phyloP scores from a whole-genome alignment of 2,329 filamentous ascomycete genomes.

The Curvularia sp. region DNA sequence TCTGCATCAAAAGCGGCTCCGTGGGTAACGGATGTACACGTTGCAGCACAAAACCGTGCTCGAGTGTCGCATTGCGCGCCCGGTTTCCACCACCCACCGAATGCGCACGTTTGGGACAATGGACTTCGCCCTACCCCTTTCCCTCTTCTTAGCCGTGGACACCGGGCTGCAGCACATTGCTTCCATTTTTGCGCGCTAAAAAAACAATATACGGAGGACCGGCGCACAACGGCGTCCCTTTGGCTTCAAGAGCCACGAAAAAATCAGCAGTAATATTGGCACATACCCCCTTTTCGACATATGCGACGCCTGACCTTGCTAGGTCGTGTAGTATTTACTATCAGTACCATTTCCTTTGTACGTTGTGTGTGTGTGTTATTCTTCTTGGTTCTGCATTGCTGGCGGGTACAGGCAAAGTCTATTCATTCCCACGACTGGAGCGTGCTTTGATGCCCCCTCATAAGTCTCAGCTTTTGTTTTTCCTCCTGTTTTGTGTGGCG shows the following conservation, averaged over 20 bases:
- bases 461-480: conserved; percentile 11
- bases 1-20: conserved; percentile 41
- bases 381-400: conserved; percentile 40
- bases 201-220: conserved; percentile 14
- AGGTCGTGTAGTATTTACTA: conserved; percentile 21
- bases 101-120: conserved; percentile 9
- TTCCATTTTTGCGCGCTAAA: conserved; percentile 12
- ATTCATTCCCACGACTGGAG: conserved; percentile 24
- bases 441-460: conserved; percentile 28
- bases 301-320: conserved; percentile 9
- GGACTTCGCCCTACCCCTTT: conserved; percentile 6
- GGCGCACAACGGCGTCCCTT: conserved; percentile 22
- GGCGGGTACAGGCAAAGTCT: conserved; percentile 30
- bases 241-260: conserved; percentile 20
- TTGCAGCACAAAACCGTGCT: conserved; percentile 4
- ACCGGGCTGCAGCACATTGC: conserved; percentile 8
- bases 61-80: conserved; percentile 8
- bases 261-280: conserved; percentile 42
- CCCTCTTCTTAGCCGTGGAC: conserved; percentile 1
- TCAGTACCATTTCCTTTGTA: conserved; percentile 45
- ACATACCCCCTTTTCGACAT: conserved; percentile 32
- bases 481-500: conserved; percentile 14
- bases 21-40: conserved; percentile 12
- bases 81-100: conserved; percentile 2
- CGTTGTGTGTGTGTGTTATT: conserved; percentile 21